phyloP scores from a whole-genome alignment of 208 protist genomes.

The Porcisia hertigi region DNA sequence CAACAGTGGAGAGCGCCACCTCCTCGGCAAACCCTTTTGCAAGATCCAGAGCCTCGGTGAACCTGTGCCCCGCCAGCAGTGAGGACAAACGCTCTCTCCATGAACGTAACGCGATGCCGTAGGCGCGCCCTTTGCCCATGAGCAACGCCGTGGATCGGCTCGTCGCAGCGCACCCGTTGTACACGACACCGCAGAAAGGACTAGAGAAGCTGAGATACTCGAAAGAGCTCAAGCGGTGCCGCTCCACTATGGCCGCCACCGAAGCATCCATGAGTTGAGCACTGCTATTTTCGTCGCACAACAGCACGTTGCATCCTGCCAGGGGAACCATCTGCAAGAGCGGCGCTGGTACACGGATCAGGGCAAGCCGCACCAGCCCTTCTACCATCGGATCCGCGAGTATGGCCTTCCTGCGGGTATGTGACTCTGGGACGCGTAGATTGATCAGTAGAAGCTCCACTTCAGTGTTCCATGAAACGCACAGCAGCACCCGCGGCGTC shows the following conservation, averaged over 20 bases:
- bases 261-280: slow-evolving; percentile 59
- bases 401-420: neutral
- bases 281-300: slow-evolving; percentile 47
- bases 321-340: slow-evolving; percentile 50
- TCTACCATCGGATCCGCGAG: slow-evolving; percentile 9
- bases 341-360: slow-evolving; percentile 33
- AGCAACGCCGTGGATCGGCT: slow-evolving; percentile 37
- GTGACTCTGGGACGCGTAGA: slow-evolving; percentile 19
- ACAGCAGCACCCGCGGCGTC: slow-evolving; percentile 39
- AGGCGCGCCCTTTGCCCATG: slow-evolving; percentile 37
- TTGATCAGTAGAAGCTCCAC: slow-evolving; percentile 58
- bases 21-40: slow-evolving; percentile 61
- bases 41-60: slow-evolving; percentile 60
- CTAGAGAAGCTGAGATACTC: slow-evolving; percentile 42
- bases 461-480: slow-evolving; percentile 56
- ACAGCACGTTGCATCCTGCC: slow-evolving; percentile 36
- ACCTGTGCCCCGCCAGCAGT: slow-evolving; percentile 44
- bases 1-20: slow-evolving; percentile 61
- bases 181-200: slow-evolving; percentile 35
- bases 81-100: slow-evolving; percentile 68
- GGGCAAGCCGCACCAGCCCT: slow-evolving; percentile 38
- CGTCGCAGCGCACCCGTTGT: slow-evolving; percentile 38
- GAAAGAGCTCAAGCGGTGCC: slow-evolving; percentile 28
- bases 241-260: slow-evolving; percentile 60
- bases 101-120: slow-evolving; percentile 57